Percentiles rank a stretch among this genome's conserved stretches.
Conservation (phyloP, 2,329 filamentous ascomycete species). For the Epichloe gansuensis region DNA sequence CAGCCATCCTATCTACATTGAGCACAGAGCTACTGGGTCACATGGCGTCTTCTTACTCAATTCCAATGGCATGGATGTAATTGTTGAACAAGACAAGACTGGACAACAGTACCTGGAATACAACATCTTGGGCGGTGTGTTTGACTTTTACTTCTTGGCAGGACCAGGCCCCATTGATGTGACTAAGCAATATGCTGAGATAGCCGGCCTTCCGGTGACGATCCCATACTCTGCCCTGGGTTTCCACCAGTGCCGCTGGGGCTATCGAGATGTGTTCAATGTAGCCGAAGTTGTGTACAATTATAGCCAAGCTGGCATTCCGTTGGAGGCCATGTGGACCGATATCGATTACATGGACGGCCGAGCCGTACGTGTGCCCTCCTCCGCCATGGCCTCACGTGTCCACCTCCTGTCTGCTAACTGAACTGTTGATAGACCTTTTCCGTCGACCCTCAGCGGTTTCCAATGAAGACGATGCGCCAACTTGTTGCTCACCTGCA, state of each 20-base stretch:
- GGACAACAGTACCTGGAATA: constrained; percentile 60
- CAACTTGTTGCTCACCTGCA: constrained; percentile 57
- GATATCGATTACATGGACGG: constrained; percentile 28
- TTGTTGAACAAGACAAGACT: constrained; percentile 49
- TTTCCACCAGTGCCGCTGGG: constrained; percentile 50
- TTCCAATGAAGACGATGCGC: constrained; percentile 48
- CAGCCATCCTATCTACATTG: constrained; percentile 63
- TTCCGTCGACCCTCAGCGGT: constrained; percentile 51
- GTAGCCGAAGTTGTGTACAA: constrained; percentile 57
- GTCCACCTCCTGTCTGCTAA: background rate
- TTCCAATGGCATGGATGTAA: constrained; percentile 67
- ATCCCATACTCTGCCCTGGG: constrained; percentile 54
- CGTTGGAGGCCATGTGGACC: constrained; percentile 44
- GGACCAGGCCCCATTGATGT: constrained; percentile 47
- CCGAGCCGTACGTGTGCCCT: constrained; percentile 10
- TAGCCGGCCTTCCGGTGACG: constrained; percentile 46
- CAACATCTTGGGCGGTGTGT: constrained; percentile 62
- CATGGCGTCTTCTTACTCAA: constrained; percentile 60
- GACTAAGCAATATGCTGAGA: constrained; percentile 44
- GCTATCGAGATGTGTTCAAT: constrained; percentile 51
- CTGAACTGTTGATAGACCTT: constrained; percentile 31
- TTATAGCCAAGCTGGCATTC: constrained; percentile 52
- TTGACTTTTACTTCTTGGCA: constrained; percentile 59
- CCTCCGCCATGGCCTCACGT: background rate
- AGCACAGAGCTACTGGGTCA: constrained; percentile 48